A percentile compares a stretch with the other conserved stretches of the same genome.
These are phyloP conservation scores for Fusarium mangiferae DNA, from an alignment of 2,329 filamentous ascomycete genomes.

Conservation along the genomic window DNA sequence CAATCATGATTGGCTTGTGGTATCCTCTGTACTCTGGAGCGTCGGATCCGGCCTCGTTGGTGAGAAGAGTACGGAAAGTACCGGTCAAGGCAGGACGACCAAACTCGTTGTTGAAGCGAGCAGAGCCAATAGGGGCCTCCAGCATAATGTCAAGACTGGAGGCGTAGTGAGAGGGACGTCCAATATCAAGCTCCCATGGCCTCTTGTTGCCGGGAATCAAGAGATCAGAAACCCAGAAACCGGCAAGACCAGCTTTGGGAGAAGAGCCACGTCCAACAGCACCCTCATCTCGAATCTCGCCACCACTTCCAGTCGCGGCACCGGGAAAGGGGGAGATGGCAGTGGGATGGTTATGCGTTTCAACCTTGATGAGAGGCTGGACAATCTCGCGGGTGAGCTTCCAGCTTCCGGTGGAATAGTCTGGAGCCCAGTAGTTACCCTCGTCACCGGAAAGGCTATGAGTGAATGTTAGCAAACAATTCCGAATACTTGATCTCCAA, in stretches of 20 bases:
- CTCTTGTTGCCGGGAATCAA: constrained; percentile 83
- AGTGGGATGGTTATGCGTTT: constrained; percentile 98
- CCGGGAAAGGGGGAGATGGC: constrained; percentile 93
- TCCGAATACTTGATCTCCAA: neutral
- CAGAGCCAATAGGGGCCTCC: constrained; percentile 93
- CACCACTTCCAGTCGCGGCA: constrained; percentile 93
- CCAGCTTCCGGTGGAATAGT: constrained; percentile 88
- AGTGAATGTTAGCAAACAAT: neutral
- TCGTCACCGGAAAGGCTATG: constrained; percentile 51
- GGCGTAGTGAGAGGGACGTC: constrained; percentile 90
- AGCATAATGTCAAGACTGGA: constrained; percentile 98
- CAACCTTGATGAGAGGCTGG: constrained; percentile 91
- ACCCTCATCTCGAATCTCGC: constrained; percentile 95
- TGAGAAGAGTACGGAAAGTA: constrained; percentile 90
- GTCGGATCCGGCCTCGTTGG: constrained; percentile 60
- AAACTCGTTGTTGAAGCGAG: constrained; percentile 98
- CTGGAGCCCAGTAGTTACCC: constrained; percentile 80
- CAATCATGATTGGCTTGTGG: constrained; percentile 99
- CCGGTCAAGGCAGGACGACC: constrained; percentile 88
- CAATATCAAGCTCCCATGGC: constrained; percentile 92
- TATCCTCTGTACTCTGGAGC: constrained; percentile 82
- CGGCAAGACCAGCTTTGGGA: constrained; percentile 90
- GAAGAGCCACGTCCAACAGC: constrained; percentile 92
- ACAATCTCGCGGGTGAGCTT: constrained; percentile 85
- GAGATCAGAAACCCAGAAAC: constrained; percentile 95